phyloP scores from a whole-genome alignment of 2,329 filamentous ascomycete species.

The Penicillium sp. region DNA sequence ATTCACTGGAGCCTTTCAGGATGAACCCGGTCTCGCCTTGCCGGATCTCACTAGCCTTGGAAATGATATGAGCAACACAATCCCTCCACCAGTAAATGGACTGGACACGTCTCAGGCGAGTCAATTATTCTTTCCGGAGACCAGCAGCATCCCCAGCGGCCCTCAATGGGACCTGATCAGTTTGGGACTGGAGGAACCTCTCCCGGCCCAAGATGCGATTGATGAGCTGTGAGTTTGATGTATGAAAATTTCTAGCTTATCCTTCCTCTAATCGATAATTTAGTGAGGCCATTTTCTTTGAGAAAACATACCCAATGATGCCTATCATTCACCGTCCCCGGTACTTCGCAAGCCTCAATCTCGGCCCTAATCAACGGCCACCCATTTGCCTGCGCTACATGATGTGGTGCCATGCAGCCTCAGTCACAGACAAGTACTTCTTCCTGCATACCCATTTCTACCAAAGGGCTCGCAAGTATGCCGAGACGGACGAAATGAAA shows the following conservation, averaged over 20 bases:
- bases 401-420: constrained; percentile 93
- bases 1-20: constrained; percentile 35
- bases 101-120: constrained; percentile 19
- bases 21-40: constrained; percentile 23
- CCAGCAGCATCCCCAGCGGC: constrained; percentile 32
- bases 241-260: neutral
- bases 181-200: constrained; percentile 75
- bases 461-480: constrained; percentile 81
- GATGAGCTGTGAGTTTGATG: constrained; percentile 68
- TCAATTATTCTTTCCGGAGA: constrained; percentile 21
- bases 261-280: constrained; percentile 43
- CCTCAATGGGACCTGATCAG: constrained; percentile 86
- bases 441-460: constrained; percentile 87
- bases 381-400: constrained; percentile 87
- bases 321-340: constrained; percentile 89
- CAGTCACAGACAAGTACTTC: constrained; percentile 76
- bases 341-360: constrained; percentile 83
- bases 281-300: constrained; percentile 74
- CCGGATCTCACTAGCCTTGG: constrained; percentile 26
- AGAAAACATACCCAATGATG: constrained; percentile 80
- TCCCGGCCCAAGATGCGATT: constrained; percentile 76
- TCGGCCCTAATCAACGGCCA: constrained; percentile 81
- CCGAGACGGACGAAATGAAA: constrained; percentile 85
- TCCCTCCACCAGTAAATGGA: constrained; percentile 27
- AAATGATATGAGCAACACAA: constrained; percentile 20